phyloP scores from a whole-genome alignment of 768 basidiomycete species.

The Gelatoporia subvermispora region DNA sequence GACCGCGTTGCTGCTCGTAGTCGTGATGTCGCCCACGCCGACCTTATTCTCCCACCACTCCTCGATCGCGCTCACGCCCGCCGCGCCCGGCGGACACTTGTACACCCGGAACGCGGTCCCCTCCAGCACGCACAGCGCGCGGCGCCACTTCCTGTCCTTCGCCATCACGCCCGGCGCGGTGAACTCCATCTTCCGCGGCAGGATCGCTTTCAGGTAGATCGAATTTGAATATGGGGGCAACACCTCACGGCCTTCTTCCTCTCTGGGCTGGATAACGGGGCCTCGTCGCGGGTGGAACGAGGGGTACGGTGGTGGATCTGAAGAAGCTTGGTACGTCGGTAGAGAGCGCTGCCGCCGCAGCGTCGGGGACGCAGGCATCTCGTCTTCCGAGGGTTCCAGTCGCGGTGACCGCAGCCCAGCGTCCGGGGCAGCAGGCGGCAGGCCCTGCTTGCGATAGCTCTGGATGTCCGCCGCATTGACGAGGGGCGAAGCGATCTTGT shows the following conservation, averaged over 20 bases:
- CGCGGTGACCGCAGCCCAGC: not conserved
- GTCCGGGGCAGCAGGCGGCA: not conserved
- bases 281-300: conserved; percentile 30
- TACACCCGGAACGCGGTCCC: conserved; percentile 88
- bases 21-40: conserved; percentile 60
- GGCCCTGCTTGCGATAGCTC: not conserved
- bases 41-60: conserved; percentile 79
- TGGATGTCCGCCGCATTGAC: not conserved
- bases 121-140: conserved; percentile 83
- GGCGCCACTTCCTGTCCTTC: conserved; percentile 87
- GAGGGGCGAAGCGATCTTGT: conserved; percentile 10
- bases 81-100: conserved; percentile 38
- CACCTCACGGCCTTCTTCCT: conserved; percentile 81
- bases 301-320: conserved; percentile 69
- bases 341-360: conserved; percentile 63
- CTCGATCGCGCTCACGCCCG: conserved; percentile 50
- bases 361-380: conserved; percentile 26
- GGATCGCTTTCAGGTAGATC: conserved; percentile 72
- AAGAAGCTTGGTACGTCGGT: conserved; percentile 57
- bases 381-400: conserved; percentile 11
- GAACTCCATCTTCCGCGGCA: conserved; percentile 96
- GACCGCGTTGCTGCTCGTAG: conserved; percentile 8
- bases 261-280: conserved; percentile 40
- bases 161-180: conserved; percentile 78
- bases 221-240: conserved; percentile 81